A percentile compares a stretch with the other conserved stretches of the same genome.
Conservation (phyloP, 345 rosid genomes). For the Mangifera indica region DNA sequence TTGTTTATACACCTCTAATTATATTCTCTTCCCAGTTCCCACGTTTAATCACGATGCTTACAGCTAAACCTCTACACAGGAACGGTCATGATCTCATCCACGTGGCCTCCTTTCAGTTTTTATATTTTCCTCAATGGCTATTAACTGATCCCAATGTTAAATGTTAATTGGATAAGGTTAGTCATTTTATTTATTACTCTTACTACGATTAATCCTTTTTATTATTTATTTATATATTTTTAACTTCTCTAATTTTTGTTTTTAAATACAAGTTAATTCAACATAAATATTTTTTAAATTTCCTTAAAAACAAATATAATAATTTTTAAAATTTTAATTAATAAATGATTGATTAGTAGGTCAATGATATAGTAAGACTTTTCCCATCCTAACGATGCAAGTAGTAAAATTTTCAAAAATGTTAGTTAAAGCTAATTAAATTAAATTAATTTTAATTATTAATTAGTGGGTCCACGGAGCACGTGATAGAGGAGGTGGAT, state of each 20-base stretch:
- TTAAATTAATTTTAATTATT: too few species aligned
- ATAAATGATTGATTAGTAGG: too few species aligned
- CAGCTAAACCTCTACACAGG: conserved; percentile 45
- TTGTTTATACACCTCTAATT: conserved; percentile 25
- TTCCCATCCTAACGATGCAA: too few species aligned
- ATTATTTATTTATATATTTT: too few species aligned
- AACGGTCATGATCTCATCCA: conserved; percentile 50
- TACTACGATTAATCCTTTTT: neutral
- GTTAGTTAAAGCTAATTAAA: too few species aligned
- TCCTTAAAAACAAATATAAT: too few species aligned
- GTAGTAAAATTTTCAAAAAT: too few species aligned
- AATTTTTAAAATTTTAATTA: too few species aligned
- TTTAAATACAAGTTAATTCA: neutral
- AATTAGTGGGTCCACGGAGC: conserved; percentile 37
- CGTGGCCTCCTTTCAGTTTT: conserved; percentile 25
- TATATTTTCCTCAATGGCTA: neutral
- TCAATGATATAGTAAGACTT: too few species aligned
- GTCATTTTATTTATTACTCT: neutral
- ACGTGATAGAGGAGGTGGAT: conserved; percentile 53
- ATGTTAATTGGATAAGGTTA: conserved; percentile 36
- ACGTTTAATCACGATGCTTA: conserved; percentile 65
- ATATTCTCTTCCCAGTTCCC: conserved; percentile 48
- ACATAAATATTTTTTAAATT: too few species aligned
- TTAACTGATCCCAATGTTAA: conserved; percentile 41
- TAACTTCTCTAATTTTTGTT: neutral